These are phyloP conservation scores for Aspergillus diversus DNA, from an alignment of 495 filamentous ascomycete species.

Conservation along the genomic window DNA sequence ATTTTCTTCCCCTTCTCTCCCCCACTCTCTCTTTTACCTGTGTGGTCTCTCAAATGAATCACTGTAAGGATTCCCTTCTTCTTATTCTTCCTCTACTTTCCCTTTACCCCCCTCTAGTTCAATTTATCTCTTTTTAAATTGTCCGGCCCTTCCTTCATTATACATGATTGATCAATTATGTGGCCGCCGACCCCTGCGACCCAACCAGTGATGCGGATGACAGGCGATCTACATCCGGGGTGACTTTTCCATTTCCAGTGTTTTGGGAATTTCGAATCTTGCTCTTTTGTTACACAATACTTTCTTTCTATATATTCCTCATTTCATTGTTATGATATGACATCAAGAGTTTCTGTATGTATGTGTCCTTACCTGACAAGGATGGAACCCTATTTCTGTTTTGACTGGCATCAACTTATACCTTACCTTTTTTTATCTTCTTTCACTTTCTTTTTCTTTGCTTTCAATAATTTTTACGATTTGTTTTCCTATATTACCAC, in stretches of 20 bases:
- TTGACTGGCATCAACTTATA: conserved; percentile 25
- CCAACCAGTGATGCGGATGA: conserved; percentile 21
- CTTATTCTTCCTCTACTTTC: conserved; percentile 16
- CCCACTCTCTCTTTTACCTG: neutral
- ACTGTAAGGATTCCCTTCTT: conserved; percentile 29
- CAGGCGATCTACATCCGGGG: conserved; percentile 29
- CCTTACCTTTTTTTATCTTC: conserved; percentile 23
- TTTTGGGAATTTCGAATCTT: conserved; percentile 20
- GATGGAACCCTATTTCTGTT: conserved; percentile 31
- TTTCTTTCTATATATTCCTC: conserved; percentile 16
- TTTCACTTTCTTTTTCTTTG: conserved; percentile 22
- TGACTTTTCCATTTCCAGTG: conserved; percentile 22
- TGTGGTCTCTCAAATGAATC: conserved; percentile 31
- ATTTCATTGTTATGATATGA: conserved; percentile 28
- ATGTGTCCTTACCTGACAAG: conserved; percentile 29
- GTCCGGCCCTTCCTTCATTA: neutral
- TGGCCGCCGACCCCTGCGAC: conserved; percentile 17
- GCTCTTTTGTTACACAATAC: conserved; percentile 26
- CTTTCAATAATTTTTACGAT: conserved; percentile 21
- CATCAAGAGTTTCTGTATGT: conserved; percentile 26
- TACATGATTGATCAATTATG: neutral
- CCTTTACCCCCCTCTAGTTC: conserved; percentile 9
- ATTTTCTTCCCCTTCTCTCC: conserved; percentile 14
- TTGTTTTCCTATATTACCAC: conserved; percentile 21
- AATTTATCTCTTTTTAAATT: neutral